Evolutionary conservation across 2,329 filamentous ascomycete genomes (phyloP).

Genomic region (Curvularia verruculosa): DNA sequence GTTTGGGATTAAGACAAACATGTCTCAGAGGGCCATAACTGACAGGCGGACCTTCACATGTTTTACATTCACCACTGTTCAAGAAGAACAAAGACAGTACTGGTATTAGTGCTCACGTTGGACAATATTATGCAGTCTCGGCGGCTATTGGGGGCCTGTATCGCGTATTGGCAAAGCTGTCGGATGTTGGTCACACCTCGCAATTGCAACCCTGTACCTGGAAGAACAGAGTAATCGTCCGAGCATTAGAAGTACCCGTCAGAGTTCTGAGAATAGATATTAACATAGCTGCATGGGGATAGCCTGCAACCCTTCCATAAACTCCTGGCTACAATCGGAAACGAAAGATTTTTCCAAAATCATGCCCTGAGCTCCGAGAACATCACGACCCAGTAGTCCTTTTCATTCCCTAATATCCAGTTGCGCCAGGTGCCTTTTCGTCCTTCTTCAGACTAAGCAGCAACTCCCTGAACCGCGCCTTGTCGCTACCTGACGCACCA

Average conservation of each 20-base stretch:
- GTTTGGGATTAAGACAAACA: neutral
- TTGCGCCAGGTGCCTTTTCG: slow-evolving; percentile 75
- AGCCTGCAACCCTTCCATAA: slow-evolving; percentile 29
- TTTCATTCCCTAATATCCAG: slow-evolving; percentile 45
- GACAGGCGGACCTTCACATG: neutral
- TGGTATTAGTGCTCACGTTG: neutral
- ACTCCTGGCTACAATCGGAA: slow-evolving; percentile 26
- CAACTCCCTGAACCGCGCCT: slow-evolving; percentile 94
- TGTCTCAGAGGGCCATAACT: neutral
- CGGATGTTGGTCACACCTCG: neutral
- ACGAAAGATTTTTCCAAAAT: slow-evolving; percentile 20
- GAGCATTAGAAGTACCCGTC: neutral
- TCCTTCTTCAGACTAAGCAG: slow-evolving; percentile 89
- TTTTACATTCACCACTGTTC: neutral
- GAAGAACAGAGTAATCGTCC: neutral
- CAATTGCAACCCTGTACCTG: neutral
- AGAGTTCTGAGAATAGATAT: slow-evolving; percentile 17
- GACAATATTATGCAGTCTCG: neutral
- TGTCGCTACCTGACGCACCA: slow-evolving; percentile 86
- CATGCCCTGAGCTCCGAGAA: slow-evolving; percentile 18
- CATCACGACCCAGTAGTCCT: slow-evolving; percentile 14
- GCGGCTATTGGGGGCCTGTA: neutral
- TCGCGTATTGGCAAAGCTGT: neutral
- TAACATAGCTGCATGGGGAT: slow-evolving; percentile 33
- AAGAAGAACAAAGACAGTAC: neutral